A percentile compares a stretch with the other conserved stretches of the same genome.
Conservation (phyloP, 805 yeast genomes). For the Wickerhamomyces hampshirensis region DNA sequence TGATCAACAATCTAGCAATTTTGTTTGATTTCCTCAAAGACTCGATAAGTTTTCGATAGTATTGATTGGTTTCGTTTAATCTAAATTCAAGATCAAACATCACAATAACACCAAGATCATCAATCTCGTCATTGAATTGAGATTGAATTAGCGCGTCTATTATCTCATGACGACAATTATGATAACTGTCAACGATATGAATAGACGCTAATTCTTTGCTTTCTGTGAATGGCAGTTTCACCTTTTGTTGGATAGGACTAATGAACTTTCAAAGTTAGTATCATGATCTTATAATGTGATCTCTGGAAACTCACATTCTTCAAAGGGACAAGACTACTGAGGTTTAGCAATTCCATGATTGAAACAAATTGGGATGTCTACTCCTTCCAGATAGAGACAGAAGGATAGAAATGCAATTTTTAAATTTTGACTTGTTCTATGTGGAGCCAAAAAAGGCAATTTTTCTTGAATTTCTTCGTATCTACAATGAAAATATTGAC, state of each 20-base stretch:
- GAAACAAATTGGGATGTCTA: too few species aligned
- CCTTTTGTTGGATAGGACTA: neutral
- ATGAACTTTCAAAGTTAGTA: conserved; percentile 3
- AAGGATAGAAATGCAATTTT: too few species aligned
- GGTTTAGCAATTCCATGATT: too few species aligned
- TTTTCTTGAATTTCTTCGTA: too few species aligned
- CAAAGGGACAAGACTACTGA: conserved; percentile 3
- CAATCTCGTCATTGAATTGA: neutral
- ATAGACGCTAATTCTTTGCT: neutral
- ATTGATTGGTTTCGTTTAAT: conserved; percentile 4
- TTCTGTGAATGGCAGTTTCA: neutral
- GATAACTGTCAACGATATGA: neutral
- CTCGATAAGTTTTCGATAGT: neutral
- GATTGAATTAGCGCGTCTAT: neutral
- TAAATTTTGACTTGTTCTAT: too few species aligned
- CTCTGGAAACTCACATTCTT: neutral
- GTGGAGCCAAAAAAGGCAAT: too few species aligned
- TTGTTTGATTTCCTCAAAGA: neutral
- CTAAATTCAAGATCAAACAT: conserved; percentile 11
- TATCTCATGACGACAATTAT: neutral
- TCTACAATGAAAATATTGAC: too few species aligned
- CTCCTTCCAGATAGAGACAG: too few species aligned
- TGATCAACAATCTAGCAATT: neutral
- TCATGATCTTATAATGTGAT: neutral
- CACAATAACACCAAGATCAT: neutral